Conservation (phyloP, 169 alveolate genomes). For the Plasmodium fragile region DNA sequence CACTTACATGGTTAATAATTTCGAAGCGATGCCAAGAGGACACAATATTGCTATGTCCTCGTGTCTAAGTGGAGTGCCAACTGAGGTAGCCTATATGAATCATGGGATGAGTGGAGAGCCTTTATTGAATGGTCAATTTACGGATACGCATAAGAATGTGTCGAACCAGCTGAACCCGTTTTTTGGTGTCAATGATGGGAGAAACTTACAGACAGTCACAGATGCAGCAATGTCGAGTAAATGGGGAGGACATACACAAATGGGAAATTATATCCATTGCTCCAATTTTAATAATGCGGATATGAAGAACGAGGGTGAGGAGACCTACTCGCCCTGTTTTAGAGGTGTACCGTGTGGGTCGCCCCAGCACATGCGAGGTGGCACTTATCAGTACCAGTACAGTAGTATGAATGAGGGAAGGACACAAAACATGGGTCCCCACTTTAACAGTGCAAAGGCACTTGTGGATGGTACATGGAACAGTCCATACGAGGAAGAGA, state of each 20-base stretch:
- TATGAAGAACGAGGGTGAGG: background rate
- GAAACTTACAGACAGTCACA: background rate
- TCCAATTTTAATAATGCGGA: background rate
- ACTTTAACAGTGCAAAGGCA: background rate
- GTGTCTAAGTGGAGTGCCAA: background rate
- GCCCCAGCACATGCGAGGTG: background rate
- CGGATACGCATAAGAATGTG: background rate
- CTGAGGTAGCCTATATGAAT: background rate
- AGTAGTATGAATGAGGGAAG: background rate
- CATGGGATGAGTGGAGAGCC: background rate
- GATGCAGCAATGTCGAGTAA: background rate
- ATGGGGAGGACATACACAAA: background rate
- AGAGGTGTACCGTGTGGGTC: background rate
- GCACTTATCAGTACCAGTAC: background rate
- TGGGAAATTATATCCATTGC: background rate
- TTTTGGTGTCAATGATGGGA: background rate
- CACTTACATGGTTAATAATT: background rate
- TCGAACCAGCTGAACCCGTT: background rate
- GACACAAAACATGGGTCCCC: background rate
- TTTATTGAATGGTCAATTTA: background rate
- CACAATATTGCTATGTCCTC: background rate
- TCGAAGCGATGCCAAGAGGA: background rate
- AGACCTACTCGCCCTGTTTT: background rate
- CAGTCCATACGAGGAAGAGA: background rate
- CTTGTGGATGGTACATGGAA: background rate